Base-by-base conservation (phyloP, 1,284 basidiomycete genomes). In the Leccinum pachyderme region DNA sequence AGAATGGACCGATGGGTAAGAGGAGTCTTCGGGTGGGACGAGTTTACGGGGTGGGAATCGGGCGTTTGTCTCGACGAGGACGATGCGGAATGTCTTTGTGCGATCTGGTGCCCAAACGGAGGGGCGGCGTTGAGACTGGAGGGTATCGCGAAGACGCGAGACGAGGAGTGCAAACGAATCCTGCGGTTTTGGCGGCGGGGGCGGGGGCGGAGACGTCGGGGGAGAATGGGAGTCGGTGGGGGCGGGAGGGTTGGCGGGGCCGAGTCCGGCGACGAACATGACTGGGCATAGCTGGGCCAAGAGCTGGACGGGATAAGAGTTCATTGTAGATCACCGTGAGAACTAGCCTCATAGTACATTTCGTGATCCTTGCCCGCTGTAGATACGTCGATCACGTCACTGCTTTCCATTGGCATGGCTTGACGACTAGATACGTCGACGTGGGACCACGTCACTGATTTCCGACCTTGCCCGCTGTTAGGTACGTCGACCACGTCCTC, bases 261-360 rank as follows among this genome's bases (percentile, higher is more conserved):
- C 85, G 35, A 97, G 81, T 1, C 95, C 94, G 25, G 92, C 92
- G 29, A 95, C 88, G 67, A 96, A 96, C 89, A 97, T 91, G 49
- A 96, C 84, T 25, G 95, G 95, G 35, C 85, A 86, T 50, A 93
- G 83, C 71, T 96, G 94, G 44, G 82, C 79, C 59, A 95, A 77
- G 55, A 95, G 77, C 73, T 94, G 91, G 55, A 82, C 77, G 12
- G 92, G 92, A 75, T 95, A 95, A 27, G 91, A 93, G 72, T 95
- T 95, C 93, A 95, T 95, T 35, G 31, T 8, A 18, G 39, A 50
- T 8, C 2, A 5, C 29, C 59, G 59, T 60, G 59, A 48, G 53
- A 59, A 57, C n/a, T 0, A 18, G 18, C 18, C 1, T 18, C 18
- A 18, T 18, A 18, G 18, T n/a, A n/a, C n/a, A n/a, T n/a, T n/a